Conservation (phyloP, 1,284 basidiomycete genomes). For the Sporisorium exsertum region DNA sequence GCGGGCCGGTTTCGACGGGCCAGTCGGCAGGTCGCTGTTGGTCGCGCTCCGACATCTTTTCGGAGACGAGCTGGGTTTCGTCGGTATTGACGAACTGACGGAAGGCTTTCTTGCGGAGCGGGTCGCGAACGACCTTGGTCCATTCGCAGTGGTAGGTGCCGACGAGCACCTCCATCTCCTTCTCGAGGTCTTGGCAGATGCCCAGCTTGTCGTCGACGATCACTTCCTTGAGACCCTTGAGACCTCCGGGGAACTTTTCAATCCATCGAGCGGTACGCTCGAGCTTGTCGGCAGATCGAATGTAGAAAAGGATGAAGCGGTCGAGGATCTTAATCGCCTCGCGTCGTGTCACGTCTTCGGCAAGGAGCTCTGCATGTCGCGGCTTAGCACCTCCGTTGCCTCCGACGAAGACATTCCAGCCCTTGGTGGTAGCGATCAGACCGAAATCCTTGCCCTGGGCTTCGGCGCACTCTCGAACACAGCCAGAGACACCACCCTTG, state of each 20-base stretch:
- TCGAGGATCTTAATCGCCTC: slow-evolving; percentile 76
- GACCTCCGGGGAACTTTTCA: slow-evolving; percentile 78
- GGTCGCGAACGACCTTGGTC: slow-evolving; percentile 76
- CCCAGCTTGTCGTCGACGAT: slow-evolving; percentile 81
- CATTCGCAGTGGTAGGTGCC: slow-evolving; percentile 80
- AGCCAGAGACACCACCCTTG: slow-evolving; percentile 83
- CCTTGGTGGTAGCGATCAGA: slow-evolving; percentile 80
- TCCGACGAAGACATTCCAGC: slow-evolving; percentile 75
- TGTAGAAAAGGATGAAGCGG: slow-evolving; percentile 78
- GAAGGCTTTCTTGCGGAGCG: slow-evolving; percentile 74
- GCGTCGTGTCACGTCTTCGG: slow-evolving; percentile 66
- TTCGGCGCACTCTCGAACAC: slow-evolving; percentile 71
- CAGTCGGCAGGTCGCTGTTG: slow-evolving; percentile 79
- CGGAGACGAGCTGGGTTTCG: slow-evolving; percentile 74
- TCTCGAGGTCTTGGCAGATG: slow-evolving; percentile 79
- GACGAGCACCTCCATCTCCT: slow-evolving; percentile 78
- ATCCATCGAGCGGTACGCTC: slow-evolving; percentile 81
- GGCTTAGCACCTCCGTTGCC: slow-evolving; percentile 82
- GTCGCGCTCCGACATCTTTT: slow-evolving; percentile 76
- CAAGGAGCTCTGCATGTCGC: slow-evolving; percentile 74
- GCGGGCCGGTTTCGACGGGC: slow-evolving; percentile 75
- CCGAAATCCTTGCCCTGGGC: slow-evolving; percentile 83
- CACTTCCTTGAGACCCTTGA: slow-evolving; percentile 77
- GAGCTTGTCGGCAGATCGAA: slow-evolving; percentile 75
- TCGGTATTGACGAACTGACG: slow-evolving; percentile 79